A percentile compares a stretch with the other conserved stretches of the same genome.
Evolutionary conservation across 2,329 filamentous ascomycete species (phyloP).

Genomic region (Ophiostoma novo-ulmi): DNA sequence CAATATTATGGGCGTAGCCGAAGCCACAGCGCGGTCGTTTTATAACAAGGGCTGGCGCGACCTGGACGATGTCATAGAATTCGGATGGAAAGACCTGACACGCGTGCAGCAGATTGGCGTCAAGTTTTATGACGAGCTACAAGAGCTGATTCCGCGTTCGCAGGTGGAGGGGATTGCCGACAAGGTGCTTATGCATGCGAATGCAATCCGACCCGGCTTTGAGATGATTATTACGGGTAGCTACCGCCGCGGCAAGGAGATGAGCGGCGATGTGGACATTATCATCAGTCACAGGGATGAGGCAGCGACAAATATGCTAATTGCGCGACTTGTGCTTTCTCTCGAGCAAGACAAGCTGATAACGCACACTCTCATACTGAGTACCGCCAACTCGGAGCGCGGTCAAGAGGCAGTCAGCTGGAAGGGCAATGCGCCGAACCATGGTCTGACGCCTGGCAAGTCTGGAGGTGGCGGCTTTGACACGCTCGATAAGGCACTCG

Average conservation of each 20-base stretch:
- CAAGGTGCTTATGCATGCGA: slow-evolving; percentile 62
- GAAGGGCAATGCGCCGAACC: slow-evolving; percentile 41
- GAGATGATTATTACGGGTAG: slow-evolving; percentile 67
- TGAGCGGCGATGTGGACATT: slow-evolving; percentile 78
- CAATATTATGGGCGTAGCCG: slow-evolving; percentile 88
- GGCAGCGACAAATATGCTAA: slow-evolving; percentile 59
- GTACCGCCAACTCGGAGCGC: slow-evolving; percentile 64
- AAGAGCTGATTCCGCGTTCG: slow-evolving; percentile 60
- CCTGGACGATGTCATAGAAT: slow-evolving; percentile 78
- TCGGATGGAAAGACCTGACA: slow-evolving; percentile 68
- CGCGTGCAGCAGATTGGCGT: slow-evolving; percentile 88
- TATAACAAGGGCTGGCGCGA: slow-evolving; percentile 76
- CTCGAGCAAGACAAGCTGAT: slow-evolving; percentile 67
- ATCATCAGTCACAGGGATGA: slow-evolving; percentile 75
- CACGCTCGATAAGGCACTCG: slow-evolving; percentile 81
- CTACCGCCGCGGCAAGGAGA: slow-evolving; percentile 70
- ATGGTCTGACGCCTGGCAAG: slow-evolving; percentile 12
- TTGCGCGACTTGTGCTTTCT: slow-evolving; percentile 63
- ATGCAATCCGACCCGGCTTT: slow-evolving; percentile 52
- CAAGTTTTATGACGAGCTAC: slow-evolving; percentile 88
- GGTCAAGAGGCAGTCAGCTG: slow-evolving; percentile 57
- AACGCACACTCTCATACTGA: slow-evolving; percentile 73
- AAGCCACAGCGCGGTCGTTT: slow-evolving; percentile 73
- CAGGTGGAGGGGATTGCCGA: slow-evolving; percentile 68
- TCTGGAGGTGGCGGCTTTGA: slow-evolving; percentile 64